Evolutionary conservation across 768 basidiomycete genomes (phyloP), one percentile per base, ranked within the genome.

Genomic region (Psilocybe subaeruginosa): DNA sequence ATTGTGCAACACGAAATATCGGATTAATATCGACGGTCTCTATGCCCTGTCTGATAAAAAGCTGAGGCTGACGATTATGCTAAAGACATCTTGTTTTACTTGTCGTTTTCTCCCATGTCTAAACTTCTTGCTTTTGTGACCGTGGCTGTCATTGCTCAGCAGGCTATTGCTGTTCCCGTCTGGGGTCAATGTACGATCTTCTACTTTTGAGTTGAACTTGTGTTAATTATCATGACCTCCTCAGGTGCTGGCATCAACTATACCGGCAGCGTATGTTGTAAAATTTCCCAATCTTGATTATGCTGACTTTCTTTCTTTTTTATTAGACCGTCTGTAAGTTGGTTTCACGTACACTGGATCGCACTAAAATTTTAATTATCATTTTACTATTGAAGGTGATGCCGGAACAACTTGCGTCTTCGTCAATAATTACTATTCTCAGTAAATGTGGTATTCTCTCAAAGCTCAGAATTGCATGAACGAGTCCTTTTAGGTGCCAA

Each of bases 381-480:
- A 54, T 33, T 41, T 33, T 43, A 30, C 6, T 14, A 23, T 30
- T 47, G 19, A 17, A 74, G 73, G 74, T 54, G 72, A 65, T 39
- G 48, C 70, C 9, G 74, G 74, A 53, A 66, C 66, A 29, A 66
- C 66, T 19, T 76, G 73, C 55, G 56, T 66, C n/a, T 65, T 69
- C 39, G 31, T 64, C 47, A 75, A 75, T 54, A 66, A 71, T n/a
- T 76, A 59, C 30, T 76, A 74, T 58, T 74, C 69, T 39, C 74
- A 76, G 73, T 74, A 58, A 56, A 69, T 55, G 19, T 9, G 9
- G 9, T 54, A 8, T 43, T 27, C 14, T 19, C 51, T 8, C 27
- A 12, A 17, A 12, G 14, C 39, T 14, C 4, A 4, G n/a, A 12
- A 31, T 19, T n/a, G 6, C 5, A 37, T 41, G 17, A 19, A 47